A percentile compares a stretch with the other conserved stretches of the same genome.
phyloP scores from a whole-genome alignment of 2,329 filamentous ascomycete genomes.

The Dendryphion nanum region DNA sequence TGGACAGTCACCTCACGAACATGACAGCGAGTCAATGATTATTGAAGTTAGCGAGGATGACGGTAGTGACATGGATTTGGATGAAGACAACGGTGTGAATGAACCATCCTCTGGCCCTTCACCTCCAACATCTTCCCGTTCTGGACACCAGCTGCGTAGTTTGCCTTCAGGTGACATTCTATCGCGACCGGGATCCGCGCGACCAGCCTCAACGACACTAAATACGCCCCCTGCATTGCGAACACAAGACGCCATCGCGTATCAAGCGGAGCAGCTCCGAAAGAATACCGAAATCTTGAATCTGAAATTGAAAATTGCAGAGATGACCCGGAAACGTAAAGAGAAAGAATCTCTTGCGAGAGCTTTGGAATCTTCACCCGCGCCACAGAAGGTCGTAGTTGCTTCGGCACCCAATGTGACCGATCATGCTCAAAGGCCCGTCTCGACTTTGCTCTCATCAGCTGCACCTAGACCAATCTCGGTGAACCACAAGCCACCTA shows the following conservation, averaged over 20 bases:
- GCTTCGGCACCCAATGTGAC: not conserved
- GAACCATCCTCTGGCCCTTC: slow-evolving; percentile 12
- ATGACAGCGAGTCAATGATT: slow-evolving; percentile 63
- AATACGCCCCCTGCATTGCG: slow-evolving; percentile 35
- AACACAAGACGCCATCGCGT: slow-evolving; percentile 34
- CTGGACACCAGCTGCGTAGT: slow-evolving; percentile 12
- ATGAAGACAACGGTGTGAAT: slow-evolving; percentile 49
- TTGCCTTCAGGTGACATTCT: slow-evolving; percentile 21
- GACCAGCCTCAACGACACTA: slow-evolving; percentile 22
- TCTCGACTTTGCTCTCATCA: not conserved
- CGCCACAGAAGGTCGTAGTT: not conserved
- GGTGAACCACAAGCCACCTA: no score
- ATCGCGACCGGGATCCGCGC: slow-evolving; percentile 21
- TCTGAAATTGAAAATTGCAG: slow-evolving; percentile 17
- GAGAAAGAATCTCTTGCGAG: slow-evolving; percentile 13
- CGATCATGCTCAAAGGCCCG: no score
- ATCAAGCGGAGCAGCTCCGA: slow-evolving; percentile 43
- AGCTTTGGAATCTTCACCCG: not conserved
- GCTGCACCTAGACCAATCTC: no score
- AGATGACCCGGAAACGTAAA: not conserved
- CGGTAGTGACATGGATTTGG: slow-evolving; percentile 64
- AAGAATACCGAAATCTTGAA: slow-evolving; percentile 51
- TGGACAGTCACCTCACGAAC: slow-evolving; percentile 51
- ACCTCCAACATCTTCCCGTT: not conserved
- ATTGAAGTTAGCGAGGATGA: slow-evolving; percentile 84